phyloP scores from a whole-genome alignment of 1,284 basidiomycete species.

The Rhizopogon hawkerae region DNA sequence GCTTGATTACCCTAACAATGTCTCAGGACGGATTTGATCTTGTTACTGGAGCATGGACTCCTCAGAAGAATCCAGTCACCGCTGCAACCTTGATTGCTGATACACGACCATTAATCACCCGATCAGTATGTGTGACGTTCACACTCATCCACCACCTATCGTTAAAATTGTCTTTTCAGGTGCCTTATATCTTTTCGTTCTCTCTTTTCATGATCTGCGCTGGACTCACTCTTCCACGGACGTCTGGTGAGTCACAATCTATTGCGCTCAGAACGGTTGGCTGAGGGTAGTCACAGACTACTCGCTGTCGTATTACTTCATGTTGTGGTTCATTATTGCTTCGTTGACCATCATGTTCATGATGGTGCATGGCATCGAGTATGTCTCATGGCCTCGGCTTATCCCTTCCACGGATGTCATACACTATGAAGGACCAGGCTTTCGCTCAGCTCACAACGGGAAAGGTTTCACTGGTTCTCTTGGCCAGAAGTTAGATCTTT shows the following conservation, averaged over 20 bases:
- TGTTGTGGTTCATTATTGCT: conserved; percentile 68
- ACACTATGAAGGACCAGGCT: conserved; percentile 83
- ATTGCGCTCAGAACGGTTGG: conserved; percentile 8
- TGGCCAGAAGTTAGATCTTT: conserved; percentile 26
- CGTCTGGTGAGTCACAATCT: conserved; percentile 57
- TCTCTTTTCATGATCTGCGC: conserved; percentile 83
- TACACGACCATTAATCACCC: conserved; percentile 69
- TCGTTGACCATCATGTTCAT: conserved; percentile 60
- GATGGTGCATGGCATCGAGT: conserved; percentile 72
- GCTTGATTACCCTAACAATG: conserved; percentile 6
- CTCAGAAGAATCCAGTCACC: conserved; percentile 60
- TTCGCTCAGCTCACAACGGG: conserved; percentile 68
- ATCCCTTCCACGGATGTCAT: conserved; percentile 79
- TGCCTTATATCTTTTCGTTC: conserved; percentile 78
- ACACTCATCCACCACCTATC: conserved; percentile 6
- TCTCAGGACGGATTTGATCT: conserved; percentile 86
- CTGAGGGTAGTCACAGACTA: conserved; percentile 42
- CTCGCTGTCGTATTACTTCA: conserved; percentile 73
- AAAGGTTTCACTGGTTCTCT: conserved; percentile 51
- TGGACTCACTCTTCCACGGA: conserved; percentile 73
- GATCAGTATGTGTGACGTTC: conserved; percentile 46
- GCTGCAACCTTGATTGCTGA: conserved; percentile 69
- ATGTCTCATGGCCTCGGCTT: conserved; percentile 92
- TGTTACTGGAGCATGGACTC: conserved; percentile 85
- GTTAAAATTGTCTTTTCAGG: conserved; percentile 35